Percentiles rank a stretch among this genome's conserved stretches.
These are phyloP conservation scores for Mycena indigotica DNA, from an alignment of 768 basidiomycete genomes.

Conservation along the genomic window DNA sequence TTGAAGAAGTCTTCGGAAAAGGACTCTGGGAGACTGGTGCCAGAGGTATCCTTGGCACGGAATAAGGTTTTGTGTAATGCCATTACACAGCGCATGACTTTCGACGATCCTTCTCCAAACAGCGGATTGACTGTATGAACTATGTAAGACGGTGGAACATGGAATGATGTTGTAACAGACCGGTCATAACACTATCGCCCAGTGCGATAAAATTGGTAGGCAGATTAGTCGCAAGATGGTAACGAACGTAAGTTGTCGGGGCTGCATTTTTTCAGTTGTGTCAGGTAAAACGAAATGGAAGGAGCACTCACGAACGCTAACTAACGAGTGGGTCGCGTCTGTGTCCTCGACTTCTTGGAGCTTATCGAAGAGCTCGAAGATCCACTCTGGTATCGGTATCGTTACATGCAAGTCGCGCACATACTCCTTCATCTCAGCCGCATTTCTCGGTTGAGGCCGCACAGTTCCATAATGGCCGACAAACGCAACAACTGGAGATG, in stretches of 20 bases:
- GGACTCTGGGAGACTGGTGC: not conserved
- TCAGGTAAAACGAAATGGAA: not conserved
- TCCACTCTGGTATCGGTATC: constrained; percentile 30
- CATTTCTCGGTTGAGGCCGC: constrained; percentile 10
- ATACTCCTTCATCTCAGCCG: constrained; percentile 21
- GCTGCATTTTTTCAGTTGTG: constrained; percentile 11
- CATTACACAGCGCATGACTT: constrained; percentile 9
- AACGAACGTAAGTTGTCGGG: constrained; percentile 23
- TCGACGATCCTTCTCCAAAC: constrained; percentile 15
- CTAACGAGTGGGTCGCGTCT: not conserved
- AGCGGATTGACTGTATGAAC: constrained; percentile 21
- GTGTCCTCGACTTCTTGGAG: constrained; percentile 29
- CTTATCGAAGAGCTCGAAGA: constrained; percentile 27
- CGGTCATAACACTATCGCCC: constrained; percentile 33
- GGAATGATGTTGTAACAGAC: not conserved
- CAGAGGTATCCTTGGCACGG: not conserved
- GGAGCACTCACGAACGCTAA: not conserved
- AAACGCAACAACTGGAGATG: constrained; percentile 15
- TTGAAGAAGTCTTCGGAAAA: constrained; percentile 23
- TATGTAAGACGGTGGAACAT: too few species aligned
- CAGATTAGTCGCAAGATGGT: constrained; percentile 26
- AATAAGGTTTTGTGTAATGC: constrained; percentile 5
- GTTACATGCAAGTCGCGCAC: constrained; percentile 8
- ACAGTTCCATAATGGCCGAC: constrained; percentile 14
- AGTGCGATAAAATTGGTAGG: constrained; percentile 36